Base-by-base conservation (phyloP, 345 rosid species). In the Eucalyptus polyanthemos region DNA sequence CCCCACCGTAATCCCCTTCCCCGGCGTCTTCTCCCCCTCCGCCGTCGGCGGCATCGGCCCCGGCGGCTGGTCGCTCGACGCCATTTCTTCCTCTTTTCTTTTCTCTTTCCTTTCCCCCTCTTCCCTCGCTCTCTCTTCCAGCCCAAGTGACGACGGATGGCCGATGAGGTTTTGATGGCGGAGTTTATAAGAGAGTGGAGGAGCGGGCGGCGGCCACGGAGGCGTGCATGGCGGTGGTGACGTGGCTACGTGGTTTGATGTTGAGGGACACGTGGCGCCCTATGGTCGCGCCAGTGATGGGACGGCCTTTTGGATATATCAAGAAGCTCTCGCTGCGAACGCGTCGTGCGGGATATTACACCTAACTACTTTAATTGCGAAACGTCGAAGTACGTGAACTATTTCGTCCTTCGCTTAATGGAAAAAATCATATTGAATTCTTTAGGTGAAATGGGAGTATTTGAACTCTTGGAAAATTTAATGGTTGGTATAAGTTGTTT, bases 11-110 rank as follows among this genome's bases (percentile, higher is more conserved):
- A 72, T 72, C 83, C 27, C 45, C 27, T 72, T 72, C 83, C 83
- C 83, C 45, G 1, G 8, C 14, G 87, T 87, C 88, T 72, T 89
- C 88, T 11, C 54, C 76, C 58, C 92, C 90, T 21, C 89, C 87
- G 11, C 80, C 21, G 54, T 2, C 53, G 85, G 54, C 14, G 88
- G 90, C 50, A 62, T 86, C 21, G 91, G 90, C 6, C 88, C 91
- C 11, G 94, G 93, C 50, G 89, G 51, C 76, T 81, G 80, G 80
- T 94, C 91, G 89, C 92, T 92, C 27, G 95, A 91, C 16, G 91
- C 91, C 93, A 92, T 89, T n/a, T 29, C 10, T 4, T 50, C 0
- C 16, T 62, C 1, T 27, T 12, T 29, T 14, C 3, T 3, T 13
- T 13, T 6, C 54, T 65, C 45, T 14, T 27, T 50, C 19, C 24